These are phyloP conservation scores for Senecio squalidus DNA, from an alignment of 140 eudicot species.

Conservation along the genomic window DNA sequence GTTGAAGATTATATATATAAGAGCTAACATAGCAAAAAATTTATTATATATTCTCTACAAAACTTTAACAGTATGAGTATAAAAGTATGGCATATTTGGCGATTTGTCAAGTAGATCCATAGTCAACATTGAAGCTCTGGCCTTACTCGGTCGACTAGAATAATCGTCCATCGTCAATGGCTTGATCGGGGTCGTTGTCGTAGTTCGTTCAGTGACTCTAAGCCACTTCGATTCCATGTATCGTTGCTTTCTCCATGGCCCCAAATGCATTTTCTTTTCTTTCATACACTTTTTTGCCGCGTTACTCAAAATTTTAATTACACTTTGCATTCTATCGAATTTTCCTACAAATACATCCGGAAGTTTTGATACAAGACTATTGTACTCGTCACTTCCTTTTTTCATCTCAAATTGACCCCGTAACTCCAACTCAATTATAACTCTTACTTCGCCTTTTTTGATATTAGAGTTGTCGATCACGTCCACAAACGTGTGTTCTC, in stretches of 20 bases:
- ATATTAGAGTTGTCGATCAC: constrained; percentile 47
- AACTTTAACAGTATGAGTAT: constrained; percentile 38
- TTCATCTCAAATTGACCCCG: constrained; percentile 79
- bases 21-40: no score
- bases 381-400: constrained; percentile 76
- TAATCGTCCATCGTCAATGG: constrained; percentile 12
- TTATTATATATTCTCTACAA: no score
- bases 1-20: no score
- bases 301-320: constrained; percentile 48
- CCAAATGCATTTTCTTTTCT: constrained; percentile 92
- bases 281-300: constrained; percentile 82
- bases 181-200: neutral
- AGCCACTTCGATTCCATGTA: constrained; percentile 97
- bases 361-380: constrained; percentile 40
- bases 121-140: constrained; percentile 62
- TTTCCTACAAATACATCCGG: constrained; percentile 81
- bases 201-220: constrained; percentile 40
- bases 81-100: constrained; percentile 33
- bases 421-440: constrained; percentile 66
- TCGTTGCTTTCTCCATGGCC: constrained; percentile 81
- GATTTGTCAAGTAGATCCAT: constrained; percentile 53
- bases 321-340: constrained; percentile 42
- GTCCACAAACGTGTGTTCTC: constrained; percentile 89
- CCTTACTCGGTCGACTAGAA: constrained; percentile 33
- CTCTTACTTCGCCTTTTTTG: constrained; percentile 59